These are phyloP conservation scores for Kluyveromyces wickerhamii DNA, from an alignment of 805 yeast species.

Conservation along the genomic window DNA sequence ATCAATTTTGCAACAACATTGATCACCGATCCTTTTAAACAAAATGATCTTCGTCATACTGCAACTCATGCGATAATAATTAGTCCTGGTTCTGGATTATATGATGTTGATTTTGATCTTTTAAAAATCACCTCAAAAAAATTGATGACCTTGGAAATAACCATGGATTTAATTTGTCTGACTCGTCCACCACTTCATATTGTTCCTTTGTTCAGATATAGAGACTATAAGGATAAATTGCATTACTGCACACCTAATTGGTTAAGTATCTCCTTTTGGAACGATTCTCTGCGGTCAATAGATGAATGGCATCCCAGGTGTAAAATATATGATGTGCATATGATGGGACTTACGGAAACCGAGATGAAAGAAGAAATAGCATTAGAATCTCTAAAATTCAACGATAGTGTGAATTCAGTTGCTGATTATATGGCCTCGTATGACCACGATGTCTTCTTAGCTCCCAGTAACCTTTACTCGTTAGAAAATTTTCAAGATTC, in stretches of 20 bases:
- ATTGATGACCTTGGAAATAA: constrained; percentile 69
- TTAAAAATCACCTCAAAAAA: constrained; percentile 68
- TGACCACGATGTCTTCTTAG: constrained; percentile 49
- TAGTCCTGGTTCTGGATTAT: constrained; percentile 90
- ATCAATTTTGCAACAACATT: constrained; percentile 75
- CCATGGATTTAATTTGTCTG: constrained; percentile 81
- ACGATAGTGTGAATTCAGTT: constrained; percentile 33
- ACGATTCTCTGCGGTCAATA: constrained; percentile 37
- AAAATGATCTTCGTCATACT: constrained; percentile 81
- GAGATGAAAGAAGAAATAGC: constrained; percentile 60
- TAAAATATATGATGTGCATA: constrained; percentile 88
- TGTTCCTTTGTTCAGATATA: constrained; percentile 78
- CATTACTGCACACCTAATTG: constrained; percentile 86
- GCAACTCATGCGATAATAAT: constrained; percentile 83
- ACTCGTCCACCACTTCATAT: constrained; percentile 89
- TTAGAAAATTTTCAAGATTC: neutral
- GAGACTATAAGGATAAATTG: constrained; percentile 41
- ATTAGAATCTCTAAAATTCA: constrained; percentile 46
- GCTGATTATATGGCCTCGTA: constrained; percentile 58
- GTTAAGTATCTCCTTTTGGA: constrained; percentile 92
- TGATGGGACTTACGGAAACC: constrained; percentile 97
- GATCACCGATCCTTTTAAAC: constrained; percentile 67
- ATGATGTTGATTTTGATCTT: constrained; percentile 79
- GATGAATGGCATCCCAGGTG: constrained; percentile 87
- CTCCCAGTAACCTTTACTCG: constrained; percentile 2